Conservation (phyloP, 2,329 filamentous ascomycete species). For the Ophiosphaerella herpotricha region DNA sequence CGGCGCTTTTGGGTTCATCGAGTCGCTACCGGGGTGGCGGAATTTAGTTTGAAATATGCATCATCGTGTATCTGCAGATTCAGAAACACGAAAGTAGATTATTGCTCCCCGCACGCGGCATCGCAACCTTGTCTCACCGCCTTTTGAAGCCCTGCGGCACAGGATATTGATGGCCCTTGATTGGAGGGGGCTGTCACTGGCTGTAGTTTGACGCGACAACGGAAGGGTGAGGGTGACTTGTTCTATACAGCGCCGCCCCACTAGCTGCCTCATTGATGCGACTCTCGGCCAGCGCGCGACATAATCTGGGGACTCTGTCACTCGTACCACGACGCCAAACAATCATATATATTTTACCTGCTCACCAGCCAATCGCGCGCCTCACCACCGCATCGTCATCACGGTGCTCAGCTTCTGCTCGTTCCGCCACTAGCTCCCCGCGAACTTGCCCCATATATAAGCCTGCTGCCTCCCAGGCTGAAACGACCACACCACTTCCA, state of each 20-base stretch:
- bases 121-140: slow-evolving; percentile 25
- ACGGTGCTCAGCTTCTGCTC: slow-evolving; percentile 11
- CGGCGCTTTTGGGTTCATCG: no score
- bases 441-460: slow-evolving; percentile 28
- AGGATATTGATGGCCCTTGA: slow-evolving; percentile 4
- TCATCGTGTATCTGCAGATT: not conserved
- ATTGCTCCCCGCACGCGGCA: slow-evolving; percentile 8
- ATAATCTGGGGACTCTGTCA: slow-evolving; percentile 27
- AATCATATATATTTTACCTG: slow-evolving; percentile 8
- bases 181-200: slow-evolving; percentile 6
- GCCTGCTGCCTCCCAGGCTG: slow-evolving; percentile 10
- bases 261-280: slow-evolving; percentile 34
- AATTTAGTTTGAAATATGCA: slow-evolving; percentile 10
- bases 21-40: slow-evolving; percentile 15
- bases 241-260: slow-evolving; percentile 12
- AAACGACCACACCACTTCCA: slow-evolving; percentile 11
- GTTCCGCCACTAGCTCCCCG: slow-evolving; percentile 24
- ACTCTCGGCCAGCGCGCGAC: slow-evolving; percentile 18
- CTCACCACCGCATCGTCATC: slow-evolving; percentile 21
- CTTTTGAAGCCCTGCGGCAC: slow-evolving; percentile 12
- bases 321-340: slow-evolving; percentile 20
- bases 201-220: slow-evolving; percentile 1
- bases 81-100: slow-evolving; percentile 8
- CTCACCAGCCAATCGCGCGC: slow-evolving; percentile 14
- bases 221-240: slow-evolving; percentile 4